Conservation (phyloP, 139 green algal genomes). For the Raphidocelis subcapitata region DNA sequence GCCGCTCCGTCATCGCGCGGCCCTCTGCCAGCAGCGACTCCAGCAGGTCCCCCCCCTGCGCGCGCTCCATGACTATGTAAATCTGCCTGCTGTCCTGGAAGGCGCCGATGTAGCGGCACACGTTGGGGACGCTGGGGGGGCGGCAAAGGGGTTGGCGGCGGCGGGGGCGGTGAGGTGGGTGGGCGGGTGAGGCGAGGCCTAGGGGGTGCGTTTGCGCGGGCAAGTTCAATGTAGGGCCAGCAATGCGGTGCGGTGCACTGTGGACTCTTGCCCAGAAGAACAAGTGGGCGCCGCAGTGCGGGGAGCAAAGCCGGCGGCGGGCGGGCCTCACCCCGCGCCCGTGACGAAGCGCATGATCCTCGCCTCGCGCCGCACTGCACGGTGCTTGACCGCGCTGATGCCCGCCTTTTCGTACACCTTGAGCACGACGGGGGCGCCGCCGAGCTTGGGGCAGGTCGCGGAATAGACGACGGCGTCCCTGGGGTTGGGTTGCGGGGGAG, state of each 20-base stretch:
- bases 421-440: slow-evolving; percentile 18
- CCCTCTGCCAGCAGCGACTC: slow-evolving; percentile 61
- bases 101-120: slow-evolving; percentile 48
- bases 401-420: slow-evolving; percentile 29
- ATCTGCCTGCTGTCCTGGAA: slow-evolving; percentile 64
- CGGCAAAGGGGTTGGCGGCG: no score
- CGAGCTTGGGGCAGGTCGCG: slow-evolving; percentile 43
- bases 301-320: no score
- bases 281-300: no score
- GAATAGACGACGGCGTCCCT: slow-evolving; percentile 58
- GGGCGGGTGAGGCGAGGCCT: no score
- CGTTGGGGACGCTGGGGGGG: slow-evolving; percentile 51
- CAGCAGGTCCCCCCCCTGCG: slow-evolving; percentile 62
- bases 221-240: no score
- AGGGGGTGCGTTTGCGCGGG: no score
- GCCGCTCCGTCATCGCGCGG: slow-evolving; percentile 55
- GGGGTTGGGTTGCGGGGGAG: no score
- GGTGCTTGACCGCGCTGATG: slow-evolving; percentile 48
- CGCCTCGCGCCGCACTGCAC: slow-evolving; percentile 63
- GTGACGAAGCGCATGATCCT: slow-evolving; percentile 71
- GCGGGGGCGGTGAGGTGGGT: no score
- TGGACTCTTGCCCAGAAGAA: no score
- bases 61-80: slow-evolving; percentile 80
- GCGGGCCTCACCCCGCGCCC: slow-evolving; percentile 38
- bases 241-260: no score